Conservation (phyloP, 2,329 filamentous ascomycete species). For the Arthrobotrys conoides region DNA sequence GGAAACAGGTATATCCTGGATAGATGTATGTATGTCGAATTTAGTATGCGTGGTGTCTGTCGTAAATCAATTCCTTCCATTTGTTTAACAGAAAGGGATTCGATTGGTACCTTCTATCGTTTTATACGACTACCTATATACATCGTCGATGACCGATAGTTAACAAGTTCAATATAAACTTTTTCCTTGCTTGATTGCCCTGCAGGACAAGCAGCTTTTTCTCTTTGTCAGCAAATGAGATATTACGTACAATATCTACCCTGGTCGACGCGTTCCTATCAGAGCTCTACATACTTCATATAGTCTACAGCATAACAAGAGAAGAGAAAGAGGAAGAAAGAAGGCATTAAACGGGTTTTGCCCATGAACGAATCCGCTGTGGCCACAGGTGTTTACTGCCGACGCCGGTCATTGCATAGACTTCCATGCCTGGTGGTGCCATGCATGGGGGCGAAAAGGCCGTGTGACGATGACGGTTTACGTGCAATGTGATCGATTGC, state of each 20-base stretch:
- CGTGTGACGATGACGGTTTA: background rate
- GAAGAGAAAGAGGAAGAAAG: background rate
- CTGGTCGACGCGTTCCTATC: conserved; percentile 19
- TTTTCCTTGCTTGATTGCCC: background rate
- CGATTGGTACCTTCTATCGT: background rate
- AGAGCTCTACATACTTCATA: conserved; percentile 29
- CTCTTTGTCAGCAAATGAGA: background rate
- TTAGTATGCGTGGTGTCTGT: background rate
- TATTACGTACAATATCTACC: background rate
- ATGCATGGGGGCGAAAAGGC: too few species aligned
- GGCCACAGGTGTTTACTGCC: background rate
- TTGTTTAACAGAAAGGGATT: background rate
- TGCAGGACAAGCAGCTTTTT: background rate
- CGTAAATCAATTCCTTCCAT: background rate
- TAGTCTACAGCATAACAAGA: too few species aligned
- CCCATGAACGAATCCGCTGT: background rate
- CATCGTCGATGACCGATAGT: background rate
- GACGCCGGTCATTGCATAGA: background rate
- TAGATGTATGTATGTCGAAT: background rate
- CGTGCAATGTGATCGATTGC: conserved; percentile 1
- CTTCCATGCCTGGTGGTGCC: background rate
- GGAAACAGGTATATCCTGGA: conserved; percentile 16
- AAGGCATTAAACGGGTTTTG: background rate
- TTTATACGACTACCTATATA: background rate
- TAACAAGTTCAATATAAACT: conserved; percentile 20